Evolutionary conservation across 2,329 filamentous ascomycete species (phyloP).

Genomic region (Fusarium coffeatum): DNA sequence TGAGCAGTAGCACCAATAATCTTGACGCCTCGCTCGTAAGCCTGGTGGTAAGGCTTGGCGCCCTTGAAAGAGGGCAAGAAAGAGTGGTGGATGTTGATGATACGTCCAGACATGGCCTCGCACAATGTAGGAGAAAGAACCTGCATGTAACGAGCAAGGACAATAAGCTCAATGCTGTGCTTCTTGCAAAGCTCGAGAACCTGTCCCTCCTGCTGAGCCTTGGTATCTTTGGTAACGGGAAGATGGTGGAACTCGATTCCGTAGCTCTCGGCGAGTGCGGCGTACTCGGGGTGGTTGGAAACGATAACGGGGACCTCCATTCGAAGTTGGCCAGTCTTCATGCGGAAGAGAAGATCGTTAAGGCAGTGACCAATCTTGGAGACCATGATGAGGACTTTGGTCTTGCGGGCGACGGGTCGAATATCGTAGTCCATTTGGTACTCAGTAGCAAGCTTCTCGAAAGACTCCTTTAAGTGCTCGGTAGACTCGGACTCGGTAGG

Average conservation of each 20-base stretch:
- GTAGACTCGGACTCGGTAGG: conserved; percentile 63
- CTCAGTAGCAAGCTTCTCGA: conserved; percentile 70
- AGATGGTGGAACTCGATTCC: conserved; percentile 84
- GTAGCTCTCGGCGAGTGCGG: conserved; percentile 75
- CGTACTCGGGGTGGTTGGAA: conserved; percentile 83
- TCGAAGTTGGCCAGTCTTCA: conserved; percentile 77
- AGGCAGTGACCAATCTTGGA: conserved; percentile 90
- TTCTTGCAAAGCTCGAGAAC: conserved; percentile 77
- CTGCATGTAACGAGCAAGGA: conserved; percentile 89
- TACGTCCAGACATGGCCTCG: conserved; percentile 81
- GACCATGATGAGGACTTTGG: conserved; percentile 86
- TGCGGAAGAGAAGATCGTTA: conserved; percentile 84
- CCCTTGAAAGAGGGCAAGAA: conserved; percentile 91
- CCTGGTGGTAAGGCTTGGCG: conserved; percentile 89
- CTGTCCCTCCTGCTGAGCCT: conserved; percentile 76
- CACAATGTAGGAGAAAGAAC: conserved; percentile 81
- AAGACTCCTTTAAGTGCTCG: conserved; percentile 64
- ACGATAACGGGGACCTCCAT: conserved; percentile 83
- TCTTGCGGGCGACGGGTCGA: conserved; percentile 74
- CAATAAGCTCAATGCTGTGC: conserved; percentile 80
- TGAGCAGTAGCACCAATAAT: conserved; percentile 89
- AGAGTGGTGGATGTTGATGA: conserved; percentile 93
- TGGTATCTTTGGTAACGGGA: conserved; percentile 82
- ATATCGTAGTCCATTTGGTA: conserved; percentile 79
- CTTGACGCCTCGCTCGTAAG: conserved; percentile 87